Base-by-base conservation (phyloP, 2,329 filamentous ascomycete genomes). In the Akanthomyces lecanii region DNA sequence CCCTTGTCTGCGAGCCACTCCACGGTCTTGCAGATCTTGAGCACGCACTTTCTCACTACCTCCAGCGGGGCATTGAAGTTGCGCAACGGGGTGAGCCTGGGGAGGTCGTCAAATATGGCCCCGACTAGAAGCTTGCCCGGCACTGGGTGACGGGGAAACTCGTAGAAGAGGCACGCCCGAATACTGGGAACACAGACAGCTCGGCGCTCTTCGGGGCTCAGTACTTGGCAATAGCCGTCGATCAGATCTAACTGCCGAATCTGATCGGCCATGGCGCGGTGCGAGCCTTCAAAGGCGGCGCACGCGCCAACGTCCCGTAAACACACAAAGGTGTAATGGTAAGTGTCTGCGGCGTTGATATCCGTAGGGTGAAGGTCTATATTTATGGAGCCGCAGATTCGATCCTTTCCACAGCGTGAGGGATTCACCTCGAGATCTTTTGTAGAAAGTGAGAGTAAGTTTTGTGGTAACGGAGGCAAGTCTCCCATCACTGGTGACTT, bases 11-110 rank as follows among this genome's bases (percentile, higher is more conserved):
- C 11, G n/a, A 58, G 55, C 55, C 55, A 58, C 30, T 58, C 55
- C 7, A 58, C 55, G 4, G 55, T 58, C 14, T 40, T 38, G 44
- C 55, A 58, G 21, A 58, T 58, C 12, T n/a, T 38, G 30, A 58
- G 44, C 30, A 50, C 45, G 5, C 55, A 58, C 6, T 50, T n/a
- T 3, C 30, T 16, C 28, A 40, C 4, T 6, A 36, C 30, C 18
- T 38, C 55, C 8, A 14, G 21, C 2, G 55, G 55, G 3, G 55
- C 28, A 11, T 30, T 25, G 11, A 7, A 55, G 21, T 23, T 28
- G 12, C 23, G 23, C 23, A 58, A n/a, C 30, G 55, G 55, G 2
- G 50, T 12, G 14, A 58, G 25, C 21, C 21, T n/a, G n/a, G 44
- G 44, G 6, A 58, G 44, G 30, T 50, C 44, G n/a, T 50, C 55